Conservation (phyloP, 164 flowering plant species). For the Vitis cinerea region DNA sequence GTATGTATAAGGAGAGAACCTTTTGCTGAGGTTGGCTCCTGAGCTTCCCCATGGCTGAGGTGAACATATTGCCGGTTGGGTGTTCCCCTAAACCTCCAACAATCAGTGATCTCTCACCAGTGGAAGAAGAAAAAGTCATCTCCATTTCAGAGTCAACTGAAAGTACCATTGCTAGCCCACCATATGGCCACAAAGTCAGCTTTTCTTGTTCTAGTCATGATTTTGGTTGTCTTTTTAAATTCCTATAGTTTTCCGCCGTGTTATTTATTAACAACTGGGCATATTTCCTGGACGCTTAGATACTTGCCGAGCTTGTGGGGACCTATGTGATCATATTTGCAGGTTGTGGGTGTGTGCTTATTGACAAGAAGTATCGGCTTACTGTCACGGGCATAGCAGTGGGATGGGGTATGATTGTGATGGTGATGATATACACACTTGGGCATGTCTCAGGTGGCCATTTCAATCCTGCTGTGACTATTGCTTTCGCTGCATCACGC, state of each 20-base stretch:
- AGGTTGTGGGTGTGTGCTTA: slow-evolving; percentile 9
- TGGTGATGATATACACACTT: slow-evolving; percentile 19
- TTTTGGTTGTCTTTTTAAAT: no score
- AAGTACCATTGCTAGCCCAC: neutral
- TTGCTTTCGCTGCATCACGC: slow-evolving; percentile 9
- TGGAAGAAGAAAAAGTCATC: neutral
- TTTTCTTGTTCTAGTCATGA: neutral
- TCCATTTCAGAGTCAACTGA: neutral
- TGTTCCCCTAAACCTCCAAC: neutral
- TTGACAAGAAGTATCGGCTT: neutral
- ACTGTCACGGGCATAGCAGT: slow-evolving; percentile 5
- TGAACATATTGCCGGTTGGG: neutral
- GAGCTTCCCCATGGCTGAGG: neutral
- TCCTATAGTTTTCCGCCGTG: no score
- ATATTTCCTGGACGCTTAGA: neutral
- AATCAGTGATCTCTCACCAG: neutral
- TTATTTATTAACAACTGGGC: neutral
- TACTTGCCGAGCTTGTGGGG: slow-evolving; percentile 4
- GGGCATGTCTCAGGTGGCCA: slow-evolving; percentile 21
- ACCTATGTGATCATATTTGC: slow-evolving; percentile 8
- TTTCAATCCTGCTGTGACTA: slow-evolving; percentile 25
- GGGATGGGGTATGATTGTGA: slow-evolving; percentile 16
- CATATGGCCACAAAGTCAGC: neutral
- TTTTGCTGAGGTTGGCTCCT: neutral
- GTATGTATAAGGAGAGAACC: neutral